Evolutionary conservation across 2,329 filamentous ascomycete genomes (phyloP), one percentile per base, ranked within the genome.

Genomic region (Fusarium udum): DNA sequence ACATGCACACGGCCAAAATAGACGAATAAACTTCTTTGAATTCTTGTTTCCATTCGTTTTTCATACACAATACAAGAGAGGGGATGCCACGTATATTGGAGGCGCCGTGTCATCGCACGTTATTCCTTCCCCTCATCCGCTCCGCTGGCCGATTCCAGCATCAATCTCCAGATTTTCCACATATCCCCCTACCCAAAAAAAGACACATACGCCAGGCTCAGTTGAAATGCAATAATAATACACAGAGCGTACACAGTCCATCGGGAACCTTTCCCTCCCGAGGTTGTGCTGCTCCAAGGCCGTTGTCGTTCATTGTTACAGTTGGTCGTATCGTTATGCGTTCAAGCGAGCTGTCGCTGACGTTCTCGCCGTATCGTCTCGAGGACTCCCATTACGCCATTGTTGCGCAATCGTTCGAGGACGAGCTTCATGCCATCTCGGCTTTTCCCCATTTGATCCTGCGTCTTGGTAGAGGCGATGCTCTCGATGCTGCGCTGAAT

Each of bases 381-480:
- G 39, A 91, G 80, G 36, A 90, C 87, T 43, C 87, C 87, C 62
- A 90, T 87, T 64, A 90, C 85, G 36, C 88, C 87, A 45, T 86
- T 88, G 80, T 88, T 88, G 53, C 89, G 86, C 59, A 91, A 83
- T 53, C 93, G 86, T 81, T 95, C 92, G 28, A 96, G 86, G 14
- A 96, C 93, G 42, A 95, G 89, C 64, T 89, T 91, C 93, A 96
- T 95, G 55, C 93, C 93, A 80, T 95, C 92, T 56, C 92, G 90
- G 75, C 92, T 93, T 84, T 95, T 95, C 58, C 92, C 91, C 77
- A 95, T 87, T 79, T 93, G 92, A 77, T 92, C 92, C 73, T 92
- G 89, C 10, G 93, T 94, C 79, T 93, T 92, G 78, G 91, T 92
- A 43, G 93, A 90, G 16, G 92, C 93, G 69, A 95, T 91, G 61